A percentile compares a stretch with the other conserved stretches of the same genome.
These are phyloP conservation scores for Cylindrodendrum hubeiense DNA, from an alignment of 2,329 filamentous ascomycete species.

Conservation along the genomic window DNA sequence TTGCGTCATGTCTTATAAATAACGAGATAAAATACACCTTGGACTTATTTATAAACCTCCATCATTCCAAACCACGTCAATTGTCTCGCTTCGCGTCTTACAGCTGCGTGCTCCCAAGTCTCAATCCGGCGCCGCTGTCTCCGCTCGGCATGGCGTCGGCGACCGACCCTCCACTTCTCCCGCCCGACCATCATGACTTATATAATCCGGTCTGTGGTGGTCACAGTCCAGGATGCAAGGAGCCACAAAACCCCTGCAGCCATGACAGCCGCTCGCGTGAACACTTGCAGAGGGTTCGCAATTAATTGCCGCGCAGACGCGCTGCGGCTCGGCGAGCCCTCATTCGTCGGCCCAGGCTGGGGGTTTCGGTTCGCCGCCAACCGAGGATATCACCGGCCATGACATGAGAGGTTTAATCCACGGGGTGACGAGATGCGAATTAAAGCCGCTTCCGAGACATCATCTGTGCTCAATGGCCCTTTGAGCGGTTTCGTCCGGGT, in stretches of 20 bases:
- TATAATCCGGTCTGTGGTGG: background rate
- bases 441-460: background rate
- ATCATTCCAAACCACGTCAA: no score
- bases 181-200: background rate
- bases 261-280: background rate
- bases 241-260: constrained; percentile 3
- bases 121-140: background rate
- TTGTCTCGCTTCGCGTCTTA: no score
- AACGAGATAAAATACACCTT: no score
- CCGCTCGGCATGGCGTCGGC: background rate
- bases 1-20: background rate
- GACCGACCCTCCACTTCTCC: background rate
- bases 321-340: background rate
- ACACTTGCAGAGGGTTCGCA: background rate
- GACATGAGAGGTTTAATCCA: background rate
- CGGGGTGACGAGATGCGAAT: background rate
- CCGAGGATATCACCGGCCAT: constrained; percentile 10
- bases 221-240: background rate
- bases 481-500: background rate
- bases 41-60: no score
- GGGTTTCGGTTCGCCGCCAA: constrained; percentile 8
- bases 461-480: background rate
- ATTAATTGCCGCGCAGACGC: background rate
- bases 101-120: no score
- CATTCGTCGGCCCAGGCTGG: background rate